A percentile compares a stretch with the other conserved stretches of the same genome.
Evolutionary conservation across 140 eudicot genomes (phyloP).

Genomic region (Cichorium intybus): DNA sequence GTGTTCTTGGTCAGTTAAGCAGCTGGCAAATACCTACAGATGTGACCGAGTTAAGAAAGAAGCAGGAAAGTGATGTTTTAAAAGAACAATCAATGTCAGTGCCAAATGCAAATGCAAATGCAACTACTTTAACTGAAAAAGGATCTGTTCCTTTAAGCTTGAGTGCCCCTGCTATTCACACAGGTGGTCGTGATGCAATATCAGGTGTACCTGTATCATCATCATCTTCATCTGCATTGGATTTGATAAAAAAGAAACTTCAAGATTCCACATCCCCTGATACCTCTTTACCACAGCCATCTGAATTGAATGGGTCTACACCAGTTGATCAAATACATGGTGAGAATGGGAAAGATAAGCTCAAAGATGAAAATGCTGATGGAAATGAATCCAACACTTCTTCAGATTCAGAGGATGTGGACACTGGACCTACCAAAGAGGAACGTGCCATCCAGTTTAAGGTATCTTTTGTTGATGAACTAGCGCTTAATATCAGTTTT

Average conservation of each 20-base stretch:
- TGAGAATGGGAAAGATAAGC: constrained; percentile 71
- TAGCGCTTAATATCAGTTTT: background rate
- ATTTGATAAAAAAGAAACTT: constrained; percentile 87
- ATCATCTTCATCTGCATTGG: constrained; percentile 89
- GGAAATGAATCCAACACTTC: constrained; percentile 72
- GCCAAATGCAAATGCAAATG: constrained; percentile 39
- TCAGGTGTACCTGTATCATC: constrained; percentile 47
- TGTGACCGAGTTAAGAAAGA: constrained; percentile 70
- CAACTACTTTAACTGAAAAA: constrained; percentile 49
- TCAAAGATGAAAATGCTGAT: constrained; percentile 60
- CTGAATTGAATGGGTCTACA: constrained; percentile 67
- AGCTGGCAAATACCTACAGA: constrained; percentile 98
- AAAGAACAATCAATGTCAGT: constrained; percentile 60
- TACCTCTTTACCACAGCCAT: constrained; percentile 35
- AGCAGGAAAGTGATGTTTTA: constrained; percentile 55
- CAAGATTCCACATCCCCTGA: constrained; percentile 79
- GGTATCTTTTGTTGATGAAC: constrained; percentile 34
- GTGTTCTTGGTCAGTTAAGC: constrained; percentile 54
- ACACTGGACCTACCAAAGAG: constrained; percentile 84
- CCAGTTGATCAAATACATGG: constrained; percentile 39
- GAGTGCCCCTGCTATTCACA: constrained; percentile 83
- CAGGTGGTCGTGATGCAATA: constrained; percentile 98
- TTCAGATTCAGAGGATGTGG: constrained; percentile 95
- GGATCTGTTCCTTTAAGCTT: constrained; percentile 53
- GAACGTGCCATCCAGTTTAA: constrained; percentile 78